These are phyloP conservation scores for Linderina pennispora DNA, from an alignment of 192 early-diverging fungal species.

Conservation along the genomic window DNA sequence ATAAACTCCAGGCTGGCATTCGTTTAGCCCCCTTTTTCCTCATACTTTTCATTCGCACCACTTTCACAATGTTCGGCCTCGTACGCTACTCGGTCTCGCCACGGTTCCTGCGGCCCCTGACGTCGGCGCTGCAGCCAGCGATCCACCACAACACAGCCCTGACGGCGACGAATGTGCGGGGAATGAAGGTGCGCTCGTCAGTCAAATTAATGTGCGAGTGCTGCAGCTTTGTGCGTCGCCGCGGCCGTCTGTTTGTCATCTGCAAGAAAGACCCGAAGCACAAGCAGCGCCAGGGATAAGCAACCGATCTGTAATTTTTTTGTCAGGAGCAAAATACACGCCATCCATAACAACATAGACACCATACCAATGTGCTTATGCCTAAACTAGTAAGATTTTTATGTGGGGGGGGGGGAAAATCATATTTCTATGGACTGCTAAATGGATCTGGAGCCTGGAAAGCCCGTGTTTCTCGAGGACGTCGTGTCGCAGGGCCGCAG, in stretches of 20 bases:
- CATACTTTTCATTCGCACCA: background rate
- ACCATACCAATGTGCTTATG: too few species aligned
- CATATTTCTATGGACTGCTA: too few species aligned
- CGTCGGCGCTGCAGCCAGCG: constrained; percentile 13
- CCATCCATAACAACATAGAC: background rate
- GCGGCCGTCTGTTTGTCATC: constrained; percentile 79
- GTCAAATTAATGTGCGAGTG: constrained; percentile 87
- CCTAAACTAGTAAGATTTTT: too few species aligned
- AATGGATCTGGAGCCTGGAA: constrained; percentile 35
- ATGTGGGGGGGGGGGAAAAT: too few species aligned
- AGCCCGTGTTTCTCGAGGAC: constrained; percentile 38
- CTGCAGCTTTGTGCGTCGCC: constrained; percentile 80
- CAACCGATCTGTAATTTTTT: background rate
- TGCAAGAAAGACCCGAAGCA: constrained; percentile 92
- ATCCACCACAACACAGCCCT: constrained; percentile 3
- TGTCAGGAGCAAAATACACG: background rate
- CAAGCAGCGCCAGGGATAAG: constrained; percentile 88
- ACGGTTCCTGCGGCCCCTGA: constrained; percentile 27
- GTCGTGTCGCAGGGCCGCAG: background rate
- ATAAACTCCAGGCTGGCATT: too few species aligned
- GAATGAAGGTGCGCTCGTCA: constrained; percentile 85
- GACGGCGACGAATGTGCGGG: constrained; percentile 31
- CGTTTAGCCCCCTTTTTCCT: too few species aligned
- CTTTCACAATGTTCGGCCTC: constrained; percentile 28
- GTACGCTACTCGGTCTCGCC: constrained; percentile 20